A percentile compares a stretch with the other conserved stretches of the same genome.
phyloP scores from a whole-genome alignment of 2,329 filamentous ascomycete species.

The Mariannaea sp. region DNA sequence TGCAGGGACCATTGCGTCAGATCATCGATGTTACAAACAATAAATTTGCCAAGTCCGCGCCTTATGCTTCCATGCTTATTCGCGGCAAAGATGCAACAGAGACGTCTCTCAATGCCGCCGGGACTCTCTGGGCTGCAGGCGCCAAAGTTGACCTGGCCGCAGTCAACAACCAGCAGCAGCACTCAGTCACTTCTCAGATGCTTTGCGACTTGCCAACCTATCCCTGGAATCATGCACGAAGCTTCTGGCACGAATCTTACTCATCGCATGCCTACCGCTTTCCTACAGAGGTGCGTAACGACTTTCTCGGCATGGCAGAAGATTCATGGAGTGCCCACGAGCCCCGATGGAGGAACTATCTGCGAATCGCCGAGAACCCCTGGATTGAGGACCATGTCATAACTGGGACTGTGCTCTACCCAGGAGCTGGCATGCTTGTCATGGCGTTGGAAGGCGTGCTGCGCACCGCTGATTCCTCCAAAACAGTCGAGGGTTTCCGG shows the following conservation, averaged over 20 bases:
- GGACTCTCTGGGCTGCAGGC: conserved; percentile 23
- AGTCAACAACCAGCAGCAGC: background rate
- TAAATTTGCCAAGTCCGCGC: conserved; percentile 34
- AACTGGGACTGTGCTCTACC: conserved; percentile 9
- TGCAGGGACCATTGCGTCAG: conserved; percentile 15
- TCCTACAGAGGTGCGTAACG: conserved; percentile 41
- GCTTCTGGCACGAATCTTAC: conserved; percentile 42
- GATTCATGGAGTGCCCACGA: conserved; percentile 31
- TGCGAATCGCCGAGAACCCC: conserved; percentile 28
- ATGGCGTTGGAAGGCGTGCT: conserved; percentile 51
- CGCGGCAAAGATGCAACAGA: background rate
- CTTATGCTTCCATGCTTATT: background rate
- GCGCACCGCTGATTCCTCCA: background rate
- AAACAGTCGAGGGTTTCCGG: background rate
- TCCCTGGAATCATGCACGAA: conserved; percentile 42
- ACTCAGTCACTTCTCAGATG: conserved; percentile 24
- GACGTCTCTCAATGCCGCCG: background rate
- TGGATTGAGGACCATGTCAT: conserved; percentile 49
- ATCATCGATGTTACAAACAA: conserved; percentile 16
- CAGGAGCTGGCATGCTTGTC: conserved; percentile 45
- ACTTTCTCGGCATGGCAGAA: conserved; percentile 44
- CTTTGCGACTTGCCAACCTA: conserved; percentile 42
- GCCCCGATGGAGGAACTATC: conserved; percentile 36
- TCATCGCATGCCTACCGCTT: conserved; percentile 38
- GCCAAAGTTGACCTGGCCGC: background rate